Conservation (phyloP, 2,329 filamentous ascomycete species). For the Claviceps capensis region DNA sequence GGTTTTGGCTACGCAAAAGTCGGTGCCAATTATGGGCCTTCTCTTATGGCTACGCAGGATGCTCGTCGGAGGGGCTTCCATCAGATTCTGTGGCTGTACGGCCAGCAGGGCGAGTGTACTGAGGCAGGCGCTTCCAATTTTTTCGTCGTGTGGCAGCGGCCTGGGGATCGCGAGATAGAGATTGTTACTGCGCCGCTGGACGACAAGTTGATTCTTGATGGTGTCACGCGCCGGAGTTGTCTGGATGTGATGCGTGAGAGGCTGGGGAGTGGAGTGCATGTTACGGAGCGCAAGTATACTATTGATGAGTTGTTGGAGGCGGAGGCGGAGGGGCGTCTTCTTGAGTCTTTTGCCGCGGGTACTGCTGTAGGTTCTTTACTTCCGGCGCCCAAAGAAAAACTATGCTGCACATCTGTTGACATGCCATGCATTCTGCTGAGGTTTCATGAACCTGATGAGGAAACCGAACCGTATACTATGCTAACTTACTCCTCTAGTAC, state of each 20-base stretch:
- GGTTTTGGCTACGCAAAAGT: slow-evolving; percentile 89
- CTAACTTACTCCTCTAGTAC: slow-evolving; percentile 30
- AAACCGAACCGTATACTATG: too few relatives aligned
- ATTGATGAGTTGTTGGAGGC: slow-evolving; percentile 68
- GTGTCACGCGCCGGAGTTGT: slow-evolving; percentile 72
- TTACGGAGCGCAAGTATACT: slow-evolving; percentile 72
- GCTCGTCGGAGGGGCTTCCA: slow-evolving; percentile 62
- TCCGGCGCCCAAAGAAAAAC: too few relatives aligned
- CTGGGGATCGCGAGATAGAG: slow-evolving; percentile 36
- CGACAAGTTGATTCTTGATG: slow-evolving; percentile 73
- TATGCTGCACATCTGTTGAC: too few relatives aligned
- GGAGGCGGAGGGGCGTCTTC: slow-evolving; percentile 55
- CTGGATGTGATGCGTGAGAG: slow-evolving; percentile 57
- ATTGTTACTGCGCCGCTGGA: slow-evolving; percentile 74
- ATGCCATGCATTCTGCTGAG: too few relatives aligned
- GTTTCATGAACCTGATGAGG: too few relatives aligned
- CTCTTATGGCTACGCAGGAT: slow-evolving; percentile 62
- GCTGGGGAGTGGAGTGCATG: slow-evolving; percentile 45
- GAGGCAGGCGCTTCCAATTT: slow-evolving; percentile 91
- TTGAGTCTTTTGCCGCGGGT: slow-evolving; percentile 78
- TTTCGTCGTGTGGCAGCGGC: slow-evolving; percentile 61
- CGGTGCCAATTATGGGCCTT: slow-evolving; percentile 86
- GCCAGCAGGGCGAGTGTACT: slow-evolving; percentile 62
- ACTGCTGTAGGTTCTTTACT: slow-evolving; percentile 54
- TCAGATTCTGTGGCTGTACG: slow-evolving; percentile 92